Conservation (phyloP, 805 yeast genomes). For the Starmera caribaea region DNA sequence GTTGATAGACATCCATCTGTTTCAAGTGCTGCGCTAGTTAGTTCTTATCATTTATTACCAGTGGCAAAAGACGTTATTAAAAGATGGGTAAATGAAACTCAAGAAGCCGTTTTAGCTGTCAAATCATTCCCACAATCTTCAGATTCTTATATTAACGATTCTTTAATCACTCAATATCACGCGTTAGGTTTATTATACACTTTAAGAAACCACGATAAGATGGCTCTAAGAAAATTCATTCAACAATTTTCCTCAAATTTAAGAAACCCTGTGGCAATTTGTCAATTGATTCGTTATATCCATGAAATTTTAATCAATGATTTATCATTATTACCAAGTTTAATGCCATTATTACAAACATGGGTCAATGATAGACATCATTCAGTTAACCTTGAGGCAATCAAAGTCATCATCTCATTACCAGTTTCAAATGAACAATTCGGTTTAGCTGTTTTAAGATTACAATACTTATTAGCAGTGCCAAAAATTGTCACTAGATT, state of each 20-base stretch:
- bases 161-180: constrained; percentile 87
- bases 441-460: constrained; percentile 58
- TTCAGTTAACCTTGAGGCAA: constrained; percentile 87
- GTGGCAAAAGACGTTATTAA: constrained; percentile 87
- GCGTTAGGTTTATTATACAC: constrained; percentile 87
- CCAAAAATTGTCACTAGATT: constrained; percentile 87
- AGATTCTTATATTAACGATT: constrained; percentile 49
- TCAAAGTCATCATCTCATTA: constrained; percentile 38
- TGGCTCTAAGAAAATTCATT: constrained; percentile 87
- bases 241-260: constrained; percentile 62
- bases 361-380: constrained; percentile 78
- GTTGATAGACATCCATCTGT: constrained; percentile 85
- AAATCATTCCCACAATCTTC: constrained; percentile 31
- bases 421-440: constrained; percentile 55
- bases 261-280: constrained; percentile 74
- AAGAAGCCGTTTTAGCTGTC: constrained; percentile 67
- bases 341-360: constrained; percentile 54
- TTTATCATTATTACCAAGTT: constrained; percentile 42
- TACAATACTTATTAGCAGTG: constrained; percentile 71
- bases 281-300: constrained; percentile 77
- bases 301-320: constrained; percentile 68
- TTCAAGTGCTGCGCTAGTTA: constrained; percentile 88
- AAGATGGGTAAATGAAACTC: constrained; percentile 90
- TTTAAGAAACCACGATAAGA: constrained; percentile 81
- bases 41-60: constrained; percentile 84